Conservation (phyloP, 768 basidiomycete genomes). For the Mycena galopus region DNA sequence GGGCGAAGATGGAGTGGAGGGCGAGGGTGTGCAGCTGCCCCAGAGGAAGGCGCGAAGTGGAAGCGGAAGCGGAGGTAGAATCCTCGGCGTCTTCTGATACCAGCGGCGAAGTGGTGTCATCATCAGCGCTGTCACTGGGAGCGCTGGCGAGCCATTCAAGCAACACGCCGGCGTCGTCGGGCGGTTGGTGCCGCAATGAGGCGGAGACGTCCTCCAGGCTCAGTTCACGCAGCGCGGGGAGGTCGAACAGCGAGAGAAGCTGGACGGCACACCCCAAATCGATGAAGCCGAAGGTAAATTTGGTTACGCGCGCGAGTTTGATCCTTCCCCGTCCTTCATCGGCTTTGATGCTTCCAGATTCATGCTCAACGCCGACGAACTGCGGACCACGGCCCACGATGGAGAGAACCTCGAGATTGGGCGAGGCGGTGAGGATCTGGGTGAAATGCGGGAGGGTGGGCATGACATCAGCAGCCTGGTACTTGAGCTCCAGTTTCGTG, state of each 20-base stretch:
- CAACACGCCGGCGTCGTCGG: conserved; percentile 52
- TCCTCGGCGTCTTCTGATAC: background rate
- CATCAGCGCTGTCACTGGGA: background rate
- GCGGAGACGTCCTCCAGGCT: conserved; percentile 62
- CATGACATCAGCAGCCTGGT: conserved; percentile 69
- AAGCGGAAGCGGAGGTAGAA: conserved; percentile 14
- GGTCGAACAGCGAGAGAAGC: conserved; percentile 52
- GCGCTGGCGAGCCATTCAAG: conserved; percentile 48
- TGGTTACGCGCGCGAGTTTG: conserved; percentile 46
- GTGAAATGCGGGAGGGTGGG: conserved; percentile 63
- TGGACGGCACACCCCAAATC: conserved; percentile 54
- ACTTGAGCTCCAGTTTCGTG: conserved; percentile 64
- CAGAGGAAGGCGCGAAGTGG: conserved; percentile 39
- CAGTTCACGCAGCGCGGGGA: conserved; percentile 54
- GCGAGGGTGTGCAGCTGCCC: conserved; percentile 45
- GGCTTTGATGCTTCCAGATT: background rate
- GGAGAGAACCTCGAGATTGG: conserved; percentile 55
- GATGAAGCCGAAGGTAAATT: conserved; percentile 59
- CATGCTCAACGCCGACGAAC: conserved; percentile 39
- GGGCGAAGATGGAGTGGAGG: conserved; percentile 45
- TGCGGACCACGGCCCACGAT: conserved; percentile 69
- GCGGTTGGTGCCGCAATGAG: conserved; percentile 49
- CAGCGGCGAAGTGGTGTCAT: background rate
- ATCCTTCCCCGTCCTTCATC: conserved; percentile 35
- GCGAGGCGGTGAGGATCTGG: conserved; percentile 56